Conservation (phyloP, 257 asterid species). For the Capsicum baccatum region DNA sequence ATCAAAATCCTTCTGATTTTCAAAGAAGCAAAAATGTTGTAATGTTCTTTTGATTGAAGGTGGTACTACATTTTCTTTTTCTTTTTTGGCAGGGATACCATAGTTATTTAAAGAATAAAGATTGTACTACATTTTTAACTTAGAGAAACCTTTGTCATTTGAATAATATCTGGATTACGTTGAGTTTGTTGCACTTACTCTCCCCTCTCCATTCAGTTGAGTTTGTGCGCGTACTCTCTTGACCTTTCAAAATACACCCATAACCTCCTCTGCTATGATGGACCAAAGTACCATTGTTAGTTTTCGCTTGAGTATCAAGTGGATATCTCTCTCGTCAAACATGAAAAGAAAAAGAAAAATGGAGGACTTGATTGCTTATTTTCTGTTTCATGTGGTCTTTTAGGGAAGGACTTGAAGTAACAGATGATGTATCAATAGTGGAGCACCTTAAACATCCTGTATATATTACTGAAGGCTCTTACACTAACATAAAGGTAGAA, state of each 20-base stretch:
- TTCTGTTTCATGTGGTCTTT: conserved; percentile 27
- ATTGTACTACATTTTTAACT: background rate
- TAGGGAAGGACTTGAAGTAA: conserved; percentile 98
- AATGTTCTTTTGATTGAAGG: background rate
- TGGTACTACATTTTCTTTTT: background rate
- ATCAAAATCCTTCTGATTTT: background rate
- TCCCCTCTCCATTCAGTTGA: background rate
- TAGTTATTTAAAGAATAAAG: background rate
- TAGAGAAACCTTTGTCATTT: background rate
- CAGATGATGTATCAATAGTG: conserved; percentile 96
- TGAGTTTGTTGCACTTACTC: background rate
- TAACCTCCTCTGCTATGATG: background rate
- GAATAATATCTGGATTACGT: background rate
- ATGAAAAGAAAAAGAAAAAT: background rate
- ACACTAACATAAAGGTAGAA: conserved; percentile 95
- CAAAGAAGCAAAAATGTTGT: background rate
- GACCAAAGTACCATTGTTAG: background rate
- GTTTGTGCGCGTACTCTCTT: background rate
- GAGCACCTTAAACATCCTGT: conserved; percentile 97
- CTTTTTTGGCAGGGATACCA: background rate
- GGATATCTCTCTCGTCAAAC: background rate
- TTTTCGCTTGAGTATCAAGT: background rate
- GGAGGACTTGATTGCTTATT: background rate
- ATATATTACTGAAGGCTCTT: conserved; percentile 91
- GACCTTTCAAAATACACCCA: background rate